Evolutionary conservation across 345 rosid species (phyloP), one percentile per base, ranked within the genome.

Genomic region (Aquilaria yunnanensis): DNA sequence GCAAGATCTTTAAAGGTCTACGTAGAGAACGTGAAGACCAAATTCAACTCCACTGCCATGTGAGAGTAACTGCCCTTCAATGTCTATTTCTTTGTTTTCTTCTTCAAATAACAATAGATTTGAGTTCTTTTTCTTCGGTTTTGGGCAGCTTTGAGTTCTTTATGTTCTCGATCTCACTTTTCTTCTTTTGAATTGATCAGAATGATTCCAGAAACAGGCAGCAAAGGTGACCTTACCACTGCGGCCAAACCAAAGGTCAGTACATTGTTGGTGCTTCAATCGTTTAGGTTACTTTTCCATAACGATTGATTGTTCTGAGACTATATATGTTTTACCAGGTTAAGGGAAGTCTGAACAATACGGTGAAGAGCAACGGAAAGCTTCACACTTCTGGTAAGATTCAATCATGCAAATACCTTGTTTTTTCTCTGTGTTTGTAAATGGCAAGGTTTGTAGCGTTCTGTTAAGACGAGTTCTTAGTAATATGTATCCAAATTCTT

Each of bases 171-270:
- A 16, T 55, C 12, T 14, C 41, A 2, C 13, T 54, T 32, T 30
- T 3, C 34, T 55, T 31, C 12, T 52, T 29, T 72, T 75, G 50
- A 14, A 43, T 49, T 59, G 10, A 50, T 54, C 54, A 88, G 91
- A 67, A 75, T 56, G 62, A 73, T 67, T 14, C 58, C 85, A 10
- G 63, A 57, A 6, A 66, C 75, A 34, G 16, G 50, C 60, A 77
- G 65, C 58, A 75, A 54, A 60, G 78, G 52, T 14, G 72, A 70
- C 61, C 37, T 64, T 31, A 67, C 68, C 48, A 59, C 66, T 62
- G 74, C 75, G 56, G 74, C 32, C 53, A 68, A 67, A 70, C 63
- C 64, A 13, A 84, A 81, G 93, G 92, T 86, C 68, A 60, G 47
- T 70, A 23, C 23, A 23, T 23, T 23, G 5, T 57, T 61, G 61